Evolutionary conservation across 805 yeast genomes (phyloP).

Genomic region (Wickerhamomyces subpelliculosus): DNA sequence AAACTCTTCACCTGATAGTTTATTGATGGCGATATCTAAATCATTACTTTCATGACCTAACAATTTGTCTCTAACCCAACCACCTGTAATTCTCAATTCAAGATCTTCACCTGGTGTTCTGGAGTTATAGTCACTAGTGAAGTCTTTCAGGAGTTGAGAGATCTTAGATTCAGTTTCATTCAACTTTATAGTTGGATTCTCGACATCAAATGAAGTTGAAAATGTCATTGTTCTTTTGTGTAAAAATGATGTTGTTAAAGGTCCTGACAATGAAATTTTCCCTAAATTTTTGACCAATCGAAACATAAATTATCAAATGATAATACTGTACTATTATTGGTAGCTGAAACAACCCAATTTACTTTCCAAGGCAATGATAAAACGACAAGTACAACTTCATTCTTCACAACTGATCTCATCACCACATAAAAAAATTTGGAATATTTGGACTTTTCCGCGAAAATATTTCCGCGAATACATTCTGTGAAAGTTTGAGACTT

Average conservation of each 20-base stretch:
- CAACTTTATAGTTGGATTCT: conserved; percentile 23
- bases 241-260: neutral
- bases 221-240: conserved; percentile 10
- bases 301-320: neutral
- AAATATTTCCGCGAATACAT: too few species aligned
- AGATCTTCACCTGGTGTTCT: conserved; percentile 21
- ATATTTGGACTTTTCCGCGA: too few species aligned
- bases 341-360: too few species aligned
- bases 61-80: conserved; percentile 96
- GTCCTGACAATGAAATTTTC: neutral
- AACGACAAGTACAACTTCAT: too few species aligned
- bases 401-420: too few species aligned
- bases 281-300: neutral
- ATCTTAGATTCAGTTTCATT: conserved; percentile 37
- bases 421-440: neutral
- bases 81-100: conserved; percentile 83
- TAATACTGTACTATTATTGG: too few species aligned
- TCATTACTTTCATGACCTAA: conserved; percentile 78
- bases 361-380: too few species aligned
- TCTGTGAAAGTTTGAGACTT: neutral
- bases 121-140: conserved; percentile 31
- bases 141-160: conserved; percentile 32
- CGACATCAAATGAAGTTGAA: conserved; percentile 3
- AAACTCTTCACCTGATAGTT: conserved; percentile 78
- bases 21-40: conserved; percentile 85